A percentile compares a stretch with the other conserved stretches of the same genome.
Evolutionary conservation across 2,329 filamentous ascomycete genomes (phyloP).

Genomic region (Chaetomiaceae sp.): DNA sequence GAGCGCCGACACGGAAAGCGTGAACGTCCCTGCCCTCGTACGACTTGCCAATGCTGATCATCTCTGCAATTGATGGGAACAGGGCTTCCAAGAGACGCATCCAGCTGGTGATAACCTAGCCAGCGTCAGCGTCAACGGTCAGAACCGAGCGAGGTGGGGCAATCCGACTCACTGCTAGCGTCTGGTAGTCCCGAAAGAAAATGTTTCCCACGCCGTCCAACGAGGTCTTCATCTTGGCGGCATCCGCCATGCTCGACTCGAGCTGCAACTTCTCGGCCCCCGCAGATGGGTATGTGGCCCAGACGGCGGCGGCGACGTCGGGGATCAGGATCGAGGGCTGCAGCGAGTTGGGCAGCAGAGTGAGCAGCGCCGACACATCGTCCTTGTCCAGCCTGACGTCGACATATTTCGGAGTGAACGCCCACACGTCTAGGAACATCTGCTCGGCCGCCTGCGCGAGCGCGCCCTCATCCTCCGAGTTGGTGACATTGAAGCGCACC

Average conservation of each 20-base stretch:
- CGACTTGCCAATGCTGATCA: conserved; percentile 74
- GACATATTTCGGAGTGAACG: conserved; percentile 73
- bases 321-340: conserved; percentile 73
- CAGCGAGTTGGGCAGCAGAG: conserved; percentile 70
- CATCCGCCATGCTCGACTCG: conserved; percentile 28
- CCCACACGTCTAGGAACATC: conserved; percentile 88
- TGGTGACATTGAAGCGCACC: conserved; percentile 76
- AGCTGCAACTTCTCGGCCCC: conserved; percentile 26
- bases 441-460: conserved; percentile 69
- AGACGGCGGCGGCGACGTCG: conserved; percentile 72
- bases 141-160: too few species aligned
- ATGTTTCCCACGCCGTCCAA: conserved; percentile 57
- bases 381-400: conserved; percentile 77
- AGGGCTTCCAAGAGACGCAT: conserved; percentile 85
- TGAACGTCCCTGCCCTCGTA: conserved; percentile 84
- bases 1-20: conserved; percentile 67
- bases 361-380: conserved; percentile 72
- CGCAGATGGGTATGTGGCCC: conserved; percentile 64
- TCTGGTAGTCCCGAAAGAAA: conserved; percentile 92
- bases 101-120: conserved; percentile 69
- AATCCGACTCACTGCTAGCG: conserved; percentile 59
- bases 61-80: conserved; percentile 74
- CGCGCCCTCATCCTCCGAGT: conserved; percentile 61
- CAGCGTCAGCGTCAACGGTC: background rate
- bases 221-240: conserved; percentile 30